Evolutionary conservation across 83 land plant species (phyloP).

Genomic region (Diphasiastrum complanatum): DNA sequence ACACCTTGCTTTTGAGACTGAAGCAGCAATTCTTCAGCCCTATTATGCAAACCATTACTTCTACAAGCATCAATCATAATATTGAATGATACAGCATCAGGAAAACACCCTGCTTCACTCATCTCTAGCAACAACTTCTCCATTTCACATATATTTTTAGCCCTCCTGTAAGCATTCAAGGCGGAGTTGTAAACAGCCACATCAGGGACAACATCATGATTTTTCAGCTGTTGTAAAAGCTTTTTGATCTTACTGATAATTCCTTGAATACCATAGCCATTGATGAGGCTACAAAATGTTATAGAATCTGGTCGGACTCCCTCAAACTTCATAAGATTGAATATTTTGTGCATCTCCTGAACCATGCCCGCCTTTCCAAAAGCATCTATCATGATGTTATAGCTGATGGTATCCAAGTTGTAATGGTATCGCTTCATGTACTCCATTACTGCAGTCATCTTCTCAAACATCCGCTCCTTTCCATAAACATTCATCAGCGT

Average conservation of each 20-base stretch:
- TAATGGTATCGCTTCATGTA: too few species aligned
- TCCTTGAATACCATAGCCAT: not conserved
- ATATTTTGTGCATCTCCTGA: not conserved
- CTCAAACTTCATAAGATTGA: not conserved
- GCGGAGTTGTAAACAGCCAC: not conserved
- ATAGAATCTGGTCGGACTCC: not conserved
- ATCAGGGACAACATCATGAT: not conserved
- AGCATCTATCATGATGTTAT: too few species aligned
- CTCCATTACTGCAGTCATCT: too few species aligned
- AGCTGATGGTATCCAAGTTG: too few species aligned
- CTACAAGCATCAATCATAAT: not conserved
- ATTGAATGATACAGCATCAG: not conserved
- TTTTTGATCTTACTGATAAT: not conserved
- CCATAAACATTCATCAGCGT: too few species aligned
- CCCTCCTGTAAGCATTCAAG: not conserved
- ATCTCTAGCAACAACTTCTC: not conserved
- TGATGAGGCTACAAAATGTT: not conserved
- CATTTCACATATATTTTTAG: not conserved
- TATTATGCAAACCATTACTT: not conserved
- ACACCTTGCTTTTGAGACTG: not conserved
- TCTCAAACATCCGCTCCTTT: too few species aligned
- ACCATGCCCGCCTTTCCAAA: too few species aligned
- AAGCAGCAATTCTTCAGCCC: not conserved
- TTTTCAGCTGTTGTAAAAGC: not conserved
- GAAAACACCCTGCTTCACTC: not conserved